Evolutionary conservation across 129 eudicot species (phyloP).

Genomic region (Daucus carota): DNA sequence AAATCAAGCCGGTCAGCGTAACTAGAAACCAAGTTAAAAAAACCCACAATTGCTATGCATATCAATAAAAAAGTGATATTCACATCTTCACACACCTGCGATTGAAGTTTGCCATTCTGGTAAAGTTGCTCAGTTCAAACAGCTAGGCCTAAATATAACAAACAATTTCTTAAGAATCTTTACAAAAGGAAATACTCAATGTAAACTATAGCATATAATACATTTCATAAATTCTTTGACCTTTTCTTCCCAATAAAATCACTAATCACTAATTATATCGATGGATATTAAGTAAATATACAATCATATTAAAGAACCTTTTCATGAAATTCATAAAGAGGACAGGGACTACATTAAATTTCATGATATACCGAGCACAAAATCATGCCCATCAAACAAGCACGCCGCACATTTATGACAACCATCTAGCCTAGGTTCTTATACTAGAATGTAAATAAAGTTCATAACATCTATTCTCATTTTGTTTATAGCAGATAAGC

Average conservation of each 20-base stretch:
- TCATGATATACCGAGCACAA: neutral
- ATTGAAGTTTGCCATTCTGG: constrained; percentile 49
- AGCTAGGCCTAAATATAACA: constrained; percentile 28
- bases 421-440: neutral
- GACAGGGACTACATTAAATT: neutral
- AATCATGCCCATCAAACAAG: neutral
- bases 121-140: constrained; percentile 30
- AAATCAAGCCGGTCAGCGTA: constrained; percentile 1
- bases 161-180: constrained; percentile 30
- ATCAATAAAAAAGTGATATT: constrained; percentile 1
- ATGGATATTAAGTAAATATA: neutral
- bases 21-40: constrained; percentile 3
- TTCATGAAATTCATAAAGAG: neutral
- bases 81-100: constrained; percentile 58
- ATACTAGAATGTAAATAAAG: neutral
- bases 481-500: neutral
- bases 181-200: constrained; percentile 15
- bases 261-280: neutral
- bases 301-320: neutral
- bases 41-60: constrained; percentile 6
- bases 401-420: neutral
- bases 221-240: neutral
- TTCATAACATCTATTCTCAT: neutral
- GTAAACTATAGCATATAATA: constrained; percentile 9
- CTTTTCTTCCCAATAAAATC: neutral